These are phyloP conservation scores for Linnemannia exigua DNA, from an alignment of 192 early-diverging fungal genomes.

Conservation along the genomic window DNA sequence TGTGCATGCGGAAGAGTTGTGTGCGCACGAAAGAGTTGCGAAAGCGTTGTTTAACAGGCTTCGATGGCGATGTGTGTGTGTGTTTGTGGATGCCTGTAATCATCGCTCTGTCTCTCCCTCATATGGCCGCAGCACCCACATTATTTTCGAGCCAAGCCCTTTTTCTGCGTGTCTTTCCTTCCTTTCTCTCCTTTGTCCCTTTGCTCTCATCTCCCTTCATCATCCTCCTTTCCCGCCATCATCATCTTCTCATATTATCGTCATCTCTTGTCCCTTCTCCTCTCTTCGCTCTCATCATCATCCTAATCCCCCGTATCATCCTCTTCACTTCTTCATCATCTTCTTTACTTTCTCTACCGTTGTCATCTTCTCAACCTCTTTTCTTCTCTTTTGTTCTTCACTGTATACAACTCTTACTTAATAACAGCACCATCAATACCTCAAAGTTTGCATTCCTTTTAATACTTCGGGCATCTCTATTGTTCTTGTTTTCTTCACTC, in stretches of 20 bases:
- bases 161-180: background rate
- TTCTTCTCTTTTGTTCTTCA: slow-evolving; percentile 4
- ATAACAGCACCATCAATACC: background rate
- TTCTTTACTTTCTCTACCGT: background rate
- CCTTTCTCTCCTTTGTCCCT: background rate
- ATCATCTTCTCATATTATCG: slow-evolving; percentile 1
- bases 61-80: no score
- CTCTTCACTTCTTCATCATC: background rate
- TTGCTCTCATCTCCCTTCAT: slow-evolving; percentile 9
- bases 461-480: background rate
- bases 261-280: background rate
- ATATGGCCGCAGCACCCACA: background rate
- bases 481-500: slow-evolving; percentile 3
- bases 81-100: no score
- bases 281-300: background rate
- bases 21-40: no score
- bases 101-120: background rate
- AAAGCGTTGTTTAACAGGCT: no score
- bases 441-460: background rate
- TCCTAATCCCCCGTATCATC: background rate
- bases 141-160: background rate
- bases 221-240: slow-evolving; percentile 10
- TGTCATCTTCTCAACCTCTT: background rate
- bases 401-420: background rate
- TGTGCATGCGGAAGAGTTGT: no score